Base-by-base conservation (phyloP, 2,329 filamentous ascomycete species). In the Fusarium chuoi region DNA sequence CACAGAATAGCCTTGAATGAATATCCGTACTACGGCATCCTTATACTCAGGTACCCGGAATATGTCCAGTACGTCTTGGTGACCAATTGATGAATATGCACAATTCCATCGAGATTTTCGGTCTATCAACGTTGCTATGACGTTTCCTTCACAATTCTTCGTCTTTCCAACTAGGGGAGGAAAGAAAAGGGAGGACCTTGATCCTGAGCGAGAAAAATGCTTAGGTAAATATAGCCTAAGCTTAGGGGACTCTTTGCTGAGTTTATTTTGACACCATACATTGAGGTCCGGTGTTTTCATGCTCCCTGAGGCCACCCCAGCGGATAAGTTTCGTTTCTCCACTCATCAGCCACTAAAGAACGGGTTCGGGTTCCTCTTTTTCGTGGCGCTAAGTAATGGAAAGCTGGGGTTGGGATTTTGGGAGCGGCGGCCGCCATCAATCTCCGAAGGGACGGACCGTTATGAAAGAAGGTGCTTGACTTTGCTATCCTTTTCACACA, bases 1-100 rank as follows among this genome's bases (percentile, higher is more conserved):
- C 70, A 70, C 65, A 73, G 66, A 65, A 65, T 48, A 65, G 62
- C 62, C 61, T 68, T 65, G 26, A 64, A 67, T 44, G 61, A 75
- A 67, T 68, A 78, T 28, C 58, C 61, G 39, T 35, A 51, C 33
- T 35, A 36, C 30, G 42, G 30, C 24, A 69, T 66, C 49, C 68
- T 66, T 71, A 52, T 36, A 52, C 33, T 45, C 30, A 41, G 30
- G 39, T 56, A 70, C 49, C 39, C 62, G 55, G 26, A 42, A 56
- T 41, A 60, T 59, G 17, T 36, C 41, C n/a, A 39, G 13, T 24
- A 26, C 28, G 26, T 52, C 8, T 38, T 44, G 18, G 33, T n/a
- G 55, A 26, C 28, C 15, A 49, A 38, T 42, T 30, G 51, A 41
- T 42, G 42, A 24, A 22, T 18, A 30, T 28, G 22, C 22, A 17